Conservation (phyloP, 176 grass and related monocot genomes). For the Areca catechu region DNA sequence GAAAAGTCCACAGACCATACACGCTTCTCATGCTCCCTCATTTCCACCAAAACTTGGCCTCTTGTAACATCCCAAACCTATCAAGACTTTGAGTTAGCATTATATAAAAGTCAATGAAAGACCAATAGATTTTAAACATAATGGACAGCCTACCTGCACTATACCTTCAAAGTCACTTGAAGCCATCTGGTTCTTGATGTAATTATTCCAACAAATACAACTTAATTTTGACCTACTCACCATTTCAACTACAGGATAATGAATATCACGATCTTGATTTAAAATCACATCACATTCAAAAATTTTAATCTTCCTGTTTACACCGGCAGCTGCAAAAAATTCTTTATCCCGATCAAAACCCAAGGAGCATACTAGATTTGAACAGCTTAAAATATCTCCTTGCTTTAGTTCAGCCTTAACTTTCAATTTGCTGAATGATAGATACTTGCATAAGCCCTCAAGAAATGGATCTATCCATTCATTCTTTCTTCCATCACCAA, state of each 20-base stretch:
- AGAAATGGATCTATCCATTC: slow-evolving; percentile 92
- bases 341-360: slow-evolving; percentile 94
- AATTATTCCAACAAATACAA: slow-evolving; percentile 93
- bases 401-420: slow-evolving; percentile 87
- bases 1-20: slow-evolving; percentile 99
- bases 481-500: slow-evolving; percentile 40
- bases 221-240: slow-evolving; percentile 89
- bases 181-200: slow-evolving; percentile 94
- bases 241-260: slow-evolving; percentile 98
- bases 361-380: slow-evolving; percentile 91
- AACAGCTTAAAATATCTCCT: slow-evolving; percentile 76
- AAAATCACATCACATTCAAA: slow-evolving; percentile 87
- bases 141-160: slow-evolving; percentile 54
- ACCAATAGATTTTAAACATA: neutral
- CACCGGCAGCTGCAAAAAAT: slow-evolving; percentile 93
- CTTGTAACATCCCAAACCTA: slow-evolving; percentile 97
- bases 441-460: slow-evolving; percentile 82
- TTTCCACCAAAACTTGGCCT: slow-evolving; percentile 77
- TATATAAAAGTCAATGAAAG: neutral
- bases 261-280: slow-evolving; percentile 88
- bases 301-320: slow-evolving; percentile 99
- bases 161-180: slow-evolving; percentile 97
- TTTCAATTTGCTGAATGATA: slow-evolving; percentile 80
- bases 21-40: slow-evolving; percentile 93
- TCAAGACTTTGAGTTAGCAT: slow-evolving; percentile 15